phyloP scores from a whole-genome alignment of 768 basidiomycete species.

The Gelatoporia subvermispora region DNA sequence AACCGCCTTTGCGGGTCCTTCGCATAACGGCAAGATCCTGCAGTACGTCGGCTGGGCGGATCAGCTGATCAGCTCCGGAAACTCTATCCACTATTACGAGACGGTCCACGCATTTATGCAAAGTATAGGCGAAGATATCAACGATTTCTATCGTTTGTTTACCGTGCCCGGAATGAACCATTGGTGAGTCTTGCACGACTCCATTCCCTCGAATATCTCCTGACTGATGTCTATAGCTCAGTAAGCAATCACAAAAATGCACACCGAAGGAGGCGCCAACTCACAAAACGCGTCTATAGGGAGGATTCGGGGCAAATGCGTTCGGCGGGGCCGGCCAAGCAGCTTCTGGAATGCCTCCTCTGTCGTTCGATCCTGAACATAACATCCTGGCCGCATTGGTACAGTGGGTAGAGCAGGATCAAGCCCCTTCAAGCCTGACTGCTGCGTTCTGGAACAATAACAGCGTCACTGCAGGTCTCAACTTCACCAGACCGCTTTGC shows the following conservation, averaged over 20 bases:
- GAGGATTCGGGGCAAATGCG: slow-evolving; percentile 22
- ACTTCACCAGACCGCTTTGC: slow-evolving; percentile 18
- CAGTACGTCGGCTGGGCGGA: slow-evolving; percentile 23
- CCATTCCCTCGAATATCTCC: not conserved
- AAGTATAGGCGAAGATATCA: slow-evolving; percentile 18
- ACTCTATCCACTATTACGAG: slow-evolving; percentile 21
- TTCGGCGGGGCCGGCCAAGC: slow-evolving; percentile 23
- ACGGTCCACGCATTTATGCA: slow-evolving; percentile 19
- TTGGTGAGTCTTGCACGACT: slow-evolving; percentile 14
- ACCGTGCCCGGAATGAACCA: slow-evolving; percentile 29
- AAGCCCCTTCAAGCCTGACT: slow-evolving; percentile 21
- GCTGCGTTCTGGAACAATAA: slow-evolving; percentile 18
- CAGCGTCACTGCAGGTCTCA: slow-evolving; percentile 14
- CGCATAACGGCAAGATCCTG: slow-evolving; percentile 20
- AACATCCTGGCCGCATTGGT: slow-evolving; percentile 27
- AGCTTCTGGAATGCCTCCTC: slow-evolving; percentile 10
- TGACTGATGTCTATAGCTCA: not conserved
- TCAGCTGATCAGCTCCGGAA: slow-evolving; percentile 26
- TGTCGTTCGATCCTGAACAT: not conserved
- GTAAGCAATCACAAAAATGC: not conserved
- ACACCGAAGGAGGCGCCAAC: not conserved
- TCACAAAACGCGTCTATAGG: slow-evolving; percentile 6
- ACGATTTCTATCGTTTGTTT: slow-evolving; percentile 30
- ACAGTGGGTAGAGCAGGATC: slow-evolving; percentile 28
- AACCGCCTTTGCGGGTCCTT: slow-evolving; percentile 15